These are phyloP conservation scores for Eucalyptus shirleyi DNA, from an alignment of 345 rosid genomes.

Conservation along the genomic window DNA sequence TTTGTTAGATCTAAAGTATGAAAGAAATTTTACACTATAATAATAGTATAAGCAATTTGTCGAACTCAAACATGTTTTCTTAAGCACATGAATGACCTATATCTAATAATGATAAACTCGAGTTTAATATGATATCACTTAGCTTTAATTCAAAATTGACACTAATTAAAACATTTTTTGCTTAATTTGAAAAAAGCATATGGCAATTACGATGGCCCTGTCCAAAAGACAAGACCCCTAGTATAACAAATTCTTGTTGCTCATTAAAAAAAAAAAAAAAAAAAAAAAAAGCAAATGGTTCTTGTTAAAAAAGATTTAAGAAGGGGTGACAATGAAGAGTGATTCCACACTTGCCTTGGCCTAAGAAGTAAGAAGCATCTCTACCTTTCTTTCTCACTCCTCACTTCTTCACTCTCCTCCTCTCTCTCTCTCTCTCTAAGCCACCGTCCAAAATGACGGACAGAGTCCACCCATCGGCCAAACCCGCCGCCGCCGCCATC, in stretches of 20 bases:
- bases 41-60: not conserved
- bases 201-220: not conserved
- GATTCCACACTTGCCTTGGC: not conserved
- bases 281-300: not conserved
- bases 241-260: not conserved
- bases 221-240: not conserved
- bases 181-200: not conserved
- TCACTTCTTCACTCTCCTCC: not conserved
- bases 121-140: too few relatives aligned
- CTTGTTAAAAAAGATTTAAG: not conserved
- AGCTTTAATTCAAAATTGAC: not conserved
- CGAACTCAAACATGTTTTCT: not conserved
- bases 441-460: conserved; percentile 29
- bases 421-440: not conserved
- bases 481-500: conserved; percentile 35
- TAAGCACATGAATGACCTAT: not conserved
- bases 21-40: not conserved
- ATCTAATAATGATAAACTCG: not conserved
- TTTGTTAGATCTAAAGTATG: rapidly evolving
- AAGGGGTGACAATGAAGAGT: not conserved
- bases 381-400: not conserved
- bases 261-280: not conserved
- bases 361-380: not conserved
- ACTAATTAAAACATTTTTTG: rapidly evolving
- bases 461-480: conserved; percentile 65